Evolutionary conservation across 2,329 filamentous ascomycete species (phyloP), one percentile per base, ranked within the genome.

Genomic region (Leptographium radiaticola): DNA sequence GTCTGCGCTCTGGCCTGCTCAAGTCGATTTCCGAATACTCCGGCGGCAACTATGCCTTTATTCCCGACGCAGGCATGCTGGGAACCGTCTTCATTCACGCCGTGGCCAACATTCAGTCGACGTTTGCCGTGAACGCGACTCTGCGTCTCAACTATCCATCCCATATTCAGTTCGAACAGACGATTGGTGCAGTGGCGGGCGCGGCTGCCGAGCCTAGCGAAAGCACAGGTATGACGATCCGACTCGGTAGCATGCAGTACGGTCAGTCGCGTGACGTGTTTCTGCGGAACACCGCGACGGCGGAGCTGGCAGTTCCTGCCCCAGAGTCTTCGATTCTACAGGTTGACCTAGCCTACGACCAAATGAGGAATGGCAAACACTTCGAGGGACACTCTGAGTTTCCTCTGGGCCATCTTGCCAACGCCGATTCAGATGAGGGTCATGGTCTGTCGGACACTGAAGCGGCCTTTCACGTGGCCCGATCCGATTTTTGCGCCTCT

Each of bases 61-160:
- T 83, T 18, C 75, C 79, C 0, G 79, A 83, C 53, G 73, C 76
- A 0, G 76, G 78, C 55, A 81, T 83, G 77, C 76, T 83, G 56
- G 59, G 76, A 4, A 83, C 80, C 3, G 77, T 80, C 4, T 82
- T 83, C 56, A 71, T 81, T 4, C 77, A 83, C 59, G 77, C 80
- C 2, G 71, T 82, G 2, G 79, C 80, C 18, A 81, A 83, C 58
- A 62, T 83, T 2, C 79, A 80, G 59, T 72, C 75, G 2, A 83
- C 79, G 0, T 81, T 73, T 56, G 78, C 78, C 2, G 74, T 68
- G 5, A 66, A 69, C 1, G 74, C 73, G 3, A 65, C 59, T 0
- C 62, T 83, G 2, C 64, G 63, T 2, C 56, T 82, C 20, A 65
- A 59, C 0, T 74, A 71, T 49, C 64, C 70, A 0, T 54, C 60